A percentile compares a stretch with the other conserved stretches of the same genome.
phyloP scores from a whole-genome alignment of 495 filamentous ascomycete species.

The Glutinoglossum americanum region DNA sequence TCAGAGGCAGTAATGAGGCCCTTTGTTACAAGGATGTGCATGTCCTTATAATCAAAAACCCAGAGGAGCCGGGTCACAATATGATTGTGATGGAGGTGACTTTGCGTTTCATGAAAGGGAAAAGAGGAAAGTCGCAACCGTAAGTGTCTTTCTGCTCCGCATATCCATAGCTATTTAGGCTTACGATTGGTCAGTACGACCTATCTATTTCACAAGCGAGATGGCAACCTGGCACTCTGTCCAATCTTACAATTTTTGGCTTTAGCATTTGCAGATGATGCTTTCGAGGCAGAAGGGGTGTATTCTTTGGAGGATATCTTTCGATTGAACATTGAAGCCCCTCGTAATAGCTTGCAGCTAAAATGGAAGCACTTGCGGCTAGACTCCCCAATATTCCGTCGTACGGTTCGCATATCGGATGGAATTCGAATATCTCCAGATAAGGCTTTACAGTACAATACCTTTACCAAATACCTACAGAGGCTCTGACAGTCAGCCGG shows the following conservation, averaged over 20 bases:
- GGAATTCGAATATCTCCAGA: background rate
- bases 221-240: background rate
- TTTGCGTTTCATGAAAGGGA: background rate
- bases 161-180: too few relatives aligned
- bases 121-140: background rate
- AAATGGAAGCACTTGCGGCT: background rate
- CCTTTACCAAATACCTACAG: background rate
- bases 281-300: background rate
- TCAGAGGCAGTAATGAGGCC: background rate
- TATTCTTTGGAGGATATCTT: background rate
- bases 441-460: background rate
- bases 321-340: background rate
- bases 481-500: background rate
- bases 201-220: background rate
- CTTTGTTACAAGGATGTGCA: background rate
- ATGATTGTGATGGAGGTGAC: background rate
- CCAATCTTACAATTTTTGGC: background rate
- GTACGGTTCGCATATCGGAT: background rate
- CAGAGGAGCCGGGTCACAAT: background rate
- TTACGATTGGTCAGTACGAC: background rate
- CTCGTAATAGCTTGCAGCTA: background rate
- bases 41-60: background rate
- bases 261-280: background rate
- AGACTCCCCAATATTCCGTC: background rate
- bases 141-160: background rate